phyloP scores from a whole-genome alignment of 495 filamentous ascomycete genomes.

The Xylaria flabelliformis region DNA sequence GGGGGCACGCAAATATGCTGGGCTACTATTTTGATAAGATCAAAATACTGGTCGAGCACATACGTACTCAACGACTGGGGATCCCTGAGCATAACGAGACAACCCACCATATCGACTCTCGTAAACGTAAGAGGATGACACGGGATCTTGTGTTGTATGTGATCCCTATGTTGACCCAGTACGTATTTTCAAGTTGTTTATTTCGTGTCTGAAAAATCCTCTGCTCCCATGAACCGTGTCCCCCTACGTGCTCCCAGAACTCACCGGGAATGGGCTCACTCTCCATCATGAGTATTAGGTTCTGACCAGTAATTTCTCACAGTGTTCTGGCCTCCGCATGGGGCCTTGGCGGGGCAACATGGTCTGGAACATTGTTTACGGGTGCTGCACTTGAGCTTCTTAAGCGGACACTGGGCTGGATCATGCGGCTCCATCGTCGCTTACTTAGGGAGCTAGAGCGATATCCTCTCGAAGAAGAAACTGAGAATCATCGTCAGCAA shows the following conservation, averaged over 20 bases:
- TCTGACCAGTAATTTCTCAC: not conserved
- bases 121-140: slow-evolving; percentile 24
- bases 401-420: slow-evolving; percentile 31
- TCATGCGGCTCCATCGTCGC: slow-evolving; percentile 30
- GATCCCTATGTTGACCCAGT: slow-evolving; percentile 38
- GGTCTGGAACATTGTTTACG: slow-evolving; percentile 31
- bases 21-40: slow-evolving; percentile 38
- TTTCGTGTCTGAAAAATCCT: not conserved
- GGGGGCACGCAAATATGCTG: slow-evolving; percentile 30
- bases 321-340: slow-evolving; percentile 32
- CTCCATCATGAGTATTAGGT: not conserved
- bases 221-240: not conserved
- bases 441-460: slow-evolving; percentile 24
- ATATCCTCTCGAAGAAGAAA: slow-evolving; percentile 3
- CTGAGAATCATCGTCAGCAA: not conserved
- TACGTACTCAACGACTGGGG: slow-evolving; percentile 23
- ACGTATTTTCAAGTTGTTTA: not conserved
- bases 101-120: slow-evolving; percentile 20
- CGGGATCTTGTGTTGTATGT: slow-evolving; percentile 28
- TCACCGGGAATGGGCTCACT: not conserved
- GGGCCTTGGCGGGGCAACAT: slow-evolving; percentile 32
- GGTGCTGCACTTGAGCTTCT: slow-evolving; percentile 33
- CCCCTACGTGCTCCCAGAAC: not conserved
- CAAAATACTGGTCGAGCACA: slow-evolving; percentile 25
- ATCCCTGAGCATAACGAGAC: slow-evolving; percentile 2